phyloP scores from a whole-genome alignment of 345 rosid species.

The Acer campestre region DNA sequence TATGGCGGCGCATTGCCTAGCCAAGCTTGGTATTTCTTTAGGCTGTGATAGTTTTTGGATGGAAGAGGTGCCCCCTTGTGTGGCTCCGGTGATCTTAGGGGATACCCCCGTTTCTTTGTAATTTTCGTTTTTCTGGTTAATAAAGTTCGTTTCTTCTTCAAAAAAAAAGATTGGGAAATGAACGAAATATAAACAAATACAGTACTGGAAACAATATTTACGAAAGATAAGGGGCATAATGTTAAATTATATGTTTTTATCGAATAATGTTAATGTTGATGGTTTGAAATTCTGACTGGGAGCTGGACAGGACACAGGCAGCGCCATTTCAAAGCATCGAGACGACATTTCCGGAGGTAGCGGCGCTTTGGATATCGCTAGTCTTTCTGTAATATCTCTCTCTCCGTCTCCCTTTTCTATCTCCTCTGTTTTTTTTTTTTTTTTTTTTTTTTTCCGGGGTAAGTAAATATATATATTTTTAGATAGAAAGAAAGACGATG shows the following conservation, averaged over 20 bases:
- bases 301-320: conserved; percentile 18
- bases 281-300: conserved; percentile 37
- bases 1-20: too few species aligned
- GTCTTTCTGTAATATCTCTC: conserved; percentile 15
- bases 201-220: too few species aligned
- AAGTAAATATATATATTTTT: not conserved
- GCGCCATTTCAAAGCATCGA: conserved; percentile 40
- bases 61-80: too few species aligned
- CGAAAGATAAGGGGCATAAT: not conserved
- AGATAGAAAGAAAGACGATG: conserved; percentile 16
- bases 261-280: not conserved
- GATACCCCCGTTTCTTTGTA: too few species aligned
- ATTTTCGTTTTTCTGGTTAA: too few species aligned
- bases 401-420: not conserved
- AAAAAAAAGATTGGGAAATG: too few species aligned
- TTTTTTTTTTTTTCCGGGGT: too few species aligned
- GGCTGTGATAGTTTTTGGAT: too few species aligned
- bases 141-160: too few species aligned
- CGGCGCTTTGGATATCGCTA: conserved; percentile 8
- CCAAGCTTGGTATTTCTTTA: too few species aligned
- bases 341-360: not conserved
- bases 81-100: too few species aligned
- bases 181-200: too few species aligned
- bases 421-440: not conserved
- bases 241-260: not conserved